Percentiles rank a stretch among this genome's conserved stretches.
These are phyloP conservation scores for Breynia disticha DNA, from an alignment of 441 rosid species.

Conservation along the genomic window DNA sequence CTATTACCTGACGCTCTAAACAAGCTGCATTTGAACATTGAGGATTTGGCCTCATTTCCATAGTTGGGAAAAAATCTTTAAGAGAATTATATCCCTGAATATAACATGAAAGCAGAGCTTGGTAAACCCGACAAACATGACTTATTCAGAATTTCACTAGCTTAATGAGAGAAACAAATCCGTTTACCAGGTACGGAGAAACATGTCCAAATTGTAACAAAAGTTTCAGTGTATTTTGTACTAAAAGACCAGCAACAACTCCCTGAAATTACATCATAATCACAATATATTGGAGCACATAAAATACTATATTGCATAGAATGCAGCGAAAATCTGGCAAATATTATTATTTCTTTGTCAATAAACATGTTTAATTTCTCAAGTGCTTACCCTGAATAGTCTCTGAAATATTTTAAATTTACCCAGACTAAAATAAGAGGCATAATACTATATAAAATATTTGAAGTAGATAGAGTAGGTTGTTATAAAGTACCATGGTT, in stretches of 20 bases:
- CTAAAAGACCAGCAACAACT: constrained; percentile 94
- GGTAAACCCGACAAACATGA: constrained; percentile 2
- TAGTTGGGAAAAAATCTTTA: constrained; percentile 93
- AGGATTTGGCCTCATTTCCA: constrained; percentile 95
- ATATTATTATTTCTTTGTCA: too few relatives aligned
- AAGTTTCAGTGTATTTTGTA: constrained; percentile 83
- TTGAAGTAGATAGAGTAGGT: too few relatives aligned
- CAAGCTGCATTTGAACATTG: constrained; percentile 88
- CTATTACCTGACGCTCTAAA: constrained; percentile 79
- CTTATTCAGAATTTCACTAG: too few relatives aligned
- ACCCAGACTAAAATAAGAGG: too few relatives aligned
- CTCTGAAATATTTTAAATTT: too few relatives aligned
- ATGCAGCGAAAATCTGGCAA: too few relatives aligned
- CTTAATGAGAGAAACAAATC: too few relatives aligned
- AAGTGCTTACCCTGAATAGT: too few relatives aligned
- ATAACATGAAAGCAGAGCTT: constrained; percentile 15
- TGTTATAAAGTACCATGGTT: constrained; percentile 52
- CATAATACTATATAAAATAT: too few relatives aligned
- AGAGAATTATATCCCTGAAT: constrained; percentile 90
- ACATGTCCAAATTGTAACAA: constrained; percentile 80
- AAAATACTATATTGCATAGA: too few relatives aligned
- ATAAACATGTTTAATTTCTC: too few relatives aligned
- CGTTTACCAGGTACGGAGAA: constrained; percentile 79
- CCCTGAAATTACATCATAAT: constrained; percentile 44
- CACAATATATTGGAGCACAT: constrained; percentile 9